phyloP scores from a whole-genome alignment of 2,329 filamentous ascomycete genomes.

The Chaetoscypha palmicola region DNA sequence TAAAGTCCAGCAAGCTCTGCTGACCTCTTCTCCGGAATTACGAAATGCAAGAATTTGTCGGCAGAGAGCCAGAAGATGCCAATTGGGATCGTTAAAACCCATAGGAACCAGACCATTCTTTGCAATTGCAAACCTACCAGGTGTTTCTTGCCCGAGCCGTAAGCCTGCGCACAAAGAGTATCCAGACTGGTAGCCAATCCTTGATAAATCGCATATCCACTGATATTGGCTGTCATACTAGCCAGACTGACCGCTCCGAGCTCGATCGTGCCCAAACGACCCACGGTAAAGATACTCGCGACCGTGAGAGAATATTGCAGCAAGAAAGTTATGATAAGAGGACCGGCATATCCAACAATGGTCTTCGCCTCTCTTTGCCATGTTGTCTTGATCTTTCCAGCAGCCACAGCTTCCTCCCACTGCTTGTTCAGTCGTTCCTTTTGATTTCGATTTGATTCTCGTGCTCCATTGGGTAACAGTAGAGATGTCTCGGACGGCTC shows the following conservation, averaged over 20 bases:
- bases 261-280: slow-evolving; percentile 64
- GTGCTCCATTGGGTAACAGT: slow-evolving; percentile 34
- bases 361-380: slow-evolving; percentile 88
- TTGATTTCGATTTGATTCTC: slow-evolving; percentile 40
- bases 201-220: slow-evolving; percentile 69
- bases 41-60: slow-evolving; percentile 53
- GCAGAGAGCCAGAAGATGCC: slow-evolving; percentile 60
- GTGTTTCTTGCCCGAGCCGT: slow-evolving; percentile 82
- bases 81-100: slow-evolving; percentile 65
- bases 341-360: slow-evolving; percentile 62
- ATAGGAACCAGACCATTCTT: slow-evolving; percentile 73
- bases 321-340: slow-evolving; percentile 66
- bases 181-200: slow-evolving; percentile 87
- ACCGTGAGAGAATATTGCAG: slow-evolving; percentile 83
- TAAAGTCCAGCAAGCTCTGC: slow-evolving; percentile 68
- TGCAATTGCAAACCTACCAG: slow-evolving; percentile 81
- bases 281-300: slow-evolving; percentile 71
- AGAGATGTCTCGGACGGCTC: slow-evolving; percentile 35
- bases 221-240: slow-evolving; percentile 76
- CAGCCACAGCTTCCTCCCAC: slow-evolving; percentile 79
- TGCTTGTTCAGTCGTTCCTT: slow-evolving; percentile 59
- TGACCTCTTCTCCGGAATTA: slow-evolving; percentile 66
- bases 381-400: slow-evolving; percentile 77
- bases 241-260: slow-evolving; percentile 61
- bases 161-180: slow-evolving; percentile 89